phyloP scores from a whole-genome alignment of 805 yeast species.

The Blastobotrys parvus region DNA sequence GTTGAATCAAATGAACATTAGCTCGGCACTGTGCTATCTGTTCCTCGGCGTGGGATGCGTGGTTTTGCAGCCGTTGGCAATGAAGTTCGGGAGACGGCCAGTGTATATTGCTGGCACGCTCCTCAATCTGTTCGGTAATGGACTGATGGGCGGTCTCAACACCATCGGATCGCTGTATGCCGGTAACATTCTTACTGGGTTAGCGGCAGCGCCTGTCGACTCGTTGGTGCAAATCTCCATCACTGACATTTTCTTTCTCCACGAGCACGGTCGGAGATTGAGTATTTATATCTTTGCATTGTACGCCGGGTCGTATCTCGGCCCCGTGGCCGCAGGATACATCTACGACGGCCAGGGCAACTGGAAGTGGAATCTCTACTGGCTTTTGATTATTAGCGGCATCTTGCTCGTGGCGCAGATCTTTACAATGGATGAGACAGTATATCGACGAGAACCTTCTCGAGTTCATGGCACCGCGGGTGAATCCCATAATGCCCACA shows the following conservation, averaged over 20 bases:
- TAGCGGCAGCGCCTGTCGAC: conserved; percentile 35
- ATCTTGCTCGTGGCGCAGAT: conserved; percentile 3
- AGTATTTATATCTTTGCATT: conserved; percentile 34
- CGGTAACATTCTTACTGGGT: conserved; percentile 2
- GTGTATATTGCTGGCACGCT: conserved; percentile 30
- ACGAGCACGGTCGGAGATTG: conserved; percentile 41
- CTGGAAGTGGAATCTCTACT: conserved; percentile 12
- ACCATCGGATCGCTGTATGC: neutral
- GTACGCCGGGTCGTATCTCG: conserved; percentile 42
- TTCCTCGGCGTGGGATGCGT: conserved; percentile 22
- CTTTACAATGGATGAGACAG: conserved; percentile 8
- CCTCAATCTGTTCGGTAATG: conserved; percentile 26
- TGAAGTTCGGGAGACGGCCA: conserved; percentile 37
- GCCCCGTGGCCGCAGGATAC: conserved; percentile 54
- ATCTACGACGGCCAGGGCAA: conserved; percentile 24
- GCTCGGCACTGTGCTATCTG: conserved; percentile 5
- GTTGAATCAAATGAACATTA: conserved; percentile 16
- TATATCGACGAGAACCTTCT: conserved; percentile 6
- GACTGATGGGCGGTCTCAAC: conserved; percentile 35
- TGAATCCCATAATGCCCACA: neutral
- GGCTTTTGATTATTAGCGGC: conserved; percentile 8
- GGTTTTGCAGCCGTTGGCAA: conserved; percentile 32
- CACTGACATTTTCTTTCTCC: conserved; percentile 44
- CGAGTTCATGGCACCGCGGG: conserved; percentile 2
- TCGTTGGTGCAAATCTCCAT: conserved; percentile 43